Conservation (phyloP, 1,139 yeast genomes). For the Candida smagusa region DNA sequence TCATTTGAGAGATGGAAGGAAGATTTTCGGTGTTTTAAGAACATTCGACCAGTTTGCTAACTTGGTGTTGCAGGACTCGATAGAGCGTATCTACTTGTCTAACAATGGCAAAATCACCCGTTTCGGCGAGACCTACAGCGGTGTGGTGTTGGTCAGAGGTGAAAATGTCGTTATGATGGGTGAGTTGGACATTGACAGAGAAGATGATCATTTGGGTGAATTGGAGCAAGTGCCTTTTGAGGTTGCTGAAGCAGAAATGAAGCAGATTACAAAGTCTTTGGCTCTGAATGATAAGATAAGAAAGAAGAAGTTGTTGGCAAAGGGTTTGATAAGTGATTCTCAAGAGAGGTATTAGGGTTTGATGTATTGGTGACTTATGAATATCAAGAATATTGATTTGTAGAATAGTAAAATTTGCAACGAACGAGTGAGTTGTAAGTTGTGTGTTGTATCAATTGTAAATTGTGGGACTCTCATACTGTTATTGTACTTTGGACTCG, state of each 20-base stretch:
- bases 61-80: constrained; percentile 85
- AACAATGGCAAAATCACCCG: constrained; percentile 31
- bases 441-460: no score
- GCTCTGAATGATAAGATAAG: constrained; percentile 45
- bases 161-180: constrained; percentile 97
- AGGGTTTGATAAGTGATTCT: constrained; percentile 59
- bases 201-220: constrained; percentile 63
- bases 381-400: no score
- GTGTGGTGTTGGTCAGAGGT: constrained; percentile 89
- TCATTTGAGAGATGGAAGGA: constrained; percentile 84
- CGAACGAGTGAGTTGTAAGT: no score
- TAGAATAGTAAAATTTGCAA: no score
- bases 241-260: constrained; percentile 52
- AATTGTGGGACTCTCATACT: no score
- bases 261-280: constrained; percentile 33
- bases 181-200: constrained; percentile 86
- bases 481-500: no score
- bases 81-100: constrained; percentile 72
- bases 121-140: constrained; percentile 75
- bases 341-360: constrained; percentile 5
- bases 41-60: constrained; percentile 97
- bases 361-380: no score
- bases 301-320: constrained; percentile 46
- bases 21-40: constrained; percentile 84
- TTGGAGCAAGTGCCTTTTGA: constrained; percentile 59